Evolutionary conservation across 2,329 filamentous ascomycete species (phyloP).

Genomic region (Phialophora tarda): DNA sequence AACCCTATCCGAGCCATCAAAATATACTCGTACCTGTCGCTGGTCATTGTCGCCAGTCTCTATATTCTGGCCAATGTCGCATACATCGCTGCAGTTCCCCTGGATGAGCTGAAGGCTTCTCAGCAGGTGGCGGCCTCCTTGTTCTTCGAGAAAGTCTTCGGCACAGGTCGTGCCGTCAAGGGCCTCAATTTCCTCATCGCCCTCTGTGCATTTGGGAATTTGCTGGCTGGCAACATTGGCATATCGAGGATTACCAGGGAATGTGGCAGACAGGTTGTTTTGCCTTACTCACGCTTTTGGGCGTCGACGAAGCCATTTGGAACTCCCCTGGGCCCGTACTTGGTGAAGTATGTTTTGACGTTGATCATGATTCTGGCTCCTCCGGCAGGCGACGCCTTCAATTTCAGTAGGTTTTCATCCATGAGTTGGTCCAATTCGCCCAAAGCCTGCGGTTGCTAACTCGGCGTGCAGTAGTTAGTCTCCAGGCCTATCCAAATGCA

Average conservation of each 20-base stretch:
- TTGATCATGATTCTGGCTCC: slow-evolving; percentile 65
- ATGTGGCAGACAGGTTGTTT: slow-evolving; percentile 66
- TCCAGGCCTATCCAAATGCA: slow-evolving; percentile 63
- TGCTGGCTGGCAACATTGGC: slow-evolving; percentile 62
- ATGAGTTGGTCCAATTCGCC: neutral
- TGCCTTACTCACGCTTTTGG: slow-evolving; percentile 66
- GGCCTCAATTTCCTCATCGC: slow-evolving; percentile 64
- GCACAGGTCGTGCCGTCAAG: slow-evolving; percentile 54
- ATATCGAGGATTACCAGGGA: slow-evolving; percentile 64
- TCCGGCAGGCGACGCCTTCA: slow-evolving; percentile 67
- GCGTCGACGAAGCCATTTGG: slow-evolving; percentile 67
- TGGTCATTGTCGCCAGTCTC: slow-evolving; percentile 58
- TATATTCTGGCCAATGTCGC: slow-evolving; percentile 67
- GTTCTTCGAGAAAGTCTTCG: slow-evolving; percentile 66
- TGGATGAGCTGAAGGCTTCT: slow-evolving; percentile 58
- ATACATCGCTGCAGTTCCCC: slow-evolving; percentile 64
- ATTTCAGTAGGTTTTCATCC: slow-evolving; percentile 14
- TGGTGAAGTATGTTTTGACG: slow-evolving; percentile 63
- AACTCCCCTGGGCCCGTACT: slow-evolving; percentile 65
- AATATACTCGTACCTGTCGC: slow-evolving; percentile 56
- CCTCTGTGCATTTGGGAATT: slow-evolving; percentile 64
- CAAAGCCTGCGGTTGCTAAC: neutral
- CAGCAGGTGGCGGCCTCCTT: slow-evolving; percentile 61
- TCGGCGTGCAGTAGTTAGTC: slow-evolving; percentile 56
- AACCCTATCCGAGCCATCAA: slow-evolving; percentile 63